Evolutionary conservation across 805 yeast genomes (phyloP), one percentile per base, ranked within the genome.

Genomic region (Lachancea dasiensis): DNA sequence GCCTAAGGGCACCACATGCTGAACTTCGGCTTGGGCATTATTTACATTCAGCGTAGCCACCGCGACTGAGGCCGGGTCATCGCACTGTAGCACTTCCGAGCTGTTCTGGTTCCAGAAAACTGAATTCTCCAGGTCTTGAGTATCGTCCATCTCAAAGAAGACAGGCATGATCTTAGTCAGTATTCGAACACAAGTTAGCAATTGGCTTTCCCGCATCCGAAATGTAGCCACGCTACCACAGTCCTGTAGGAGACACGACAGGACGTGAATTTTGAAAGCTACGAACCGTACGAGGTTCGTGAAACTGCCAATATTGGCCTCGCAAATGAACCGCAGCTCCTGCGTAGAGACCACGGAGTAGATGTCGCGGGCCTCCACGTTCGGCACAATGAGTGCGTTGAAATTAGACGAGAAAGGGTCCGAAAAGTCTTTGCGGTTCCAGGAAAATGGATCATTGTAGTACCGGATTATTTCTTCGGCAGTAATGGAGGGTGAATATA

Each of bases 101-200:
- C 36, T 31, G 15, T 38, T 41, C 16, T 41, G 43, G 23, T 47
- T 40, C 57, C 57, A 52, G 31, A 48, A 48, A 13, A 48, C 36
- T 20, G 49, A 48, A n/a, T 30, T 37, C 17, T 36, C 35, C 50
- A 58, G 60, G 9, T 60, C 60, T 37, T 50, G 64, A 47, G 49
- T 62, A 18, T 52, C 61, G 32, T 46, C 65, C 8, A 63, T 53
- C 58, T 87, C 95, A 50, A 72, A 83, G 5, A 81, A 52, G 32
- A 75, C 70, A 0, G 96, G 96, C 15, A 83, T 45, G 3, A 83
- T 38, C 43, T 76, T 72, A 3, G 85, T 75, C 27, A 89, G 58
- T 4, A 82, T 56, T 25, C 95, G 69, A 5, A 81, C 49, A 49
- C 86, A 77, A 42, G 77, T 80, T 32, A 82, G 60, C 8, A 79